phyloP scores from a whole-genome alignment of 352 stramenopile genomes.

The Globisporangium middletonii region DNA sequence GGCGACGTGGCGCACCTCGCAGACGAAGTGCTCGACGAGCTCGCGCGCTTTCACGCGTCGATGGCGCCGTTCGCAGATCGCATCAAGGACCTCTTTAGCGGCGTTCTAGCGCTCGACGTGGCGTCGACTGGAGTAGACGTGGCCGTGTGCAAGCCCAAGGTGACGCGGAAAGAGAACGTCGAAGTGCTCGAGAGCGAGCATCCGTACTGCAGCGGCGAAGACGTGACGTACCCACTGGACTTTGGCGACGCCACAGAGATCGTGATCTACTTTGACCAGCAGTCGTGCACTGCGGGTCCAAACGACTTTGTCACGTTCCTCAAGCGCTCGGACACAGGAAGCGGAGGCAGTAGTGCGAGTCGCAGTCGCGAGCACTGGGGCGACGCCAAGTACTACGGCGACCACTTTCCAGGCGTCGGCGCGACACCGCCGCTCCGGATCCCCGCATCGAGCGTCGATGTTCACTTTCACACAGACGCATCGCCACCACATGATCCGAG shows the following conservation, averaged over 20 bases:
- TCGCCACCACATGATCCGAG: slow-evolving; percentile 22
- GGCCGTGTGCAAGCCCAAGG: slow-evolving; percentile 32
- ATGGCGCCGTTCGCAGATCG: slow-evolving; percentile 25
- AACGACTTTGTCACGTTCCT: slow-evolving; percentile 84
- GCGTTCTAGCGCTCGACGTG: slow-evolving; percentile 20
- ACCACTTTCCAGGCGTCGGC: slow-evolving; percentile 62
- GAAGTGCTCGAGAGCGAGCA: slow-evolving; percentile 78
- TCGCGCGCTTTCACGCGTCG: slow-evolving; percentile 31
- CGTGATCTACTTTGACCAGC: slow-evolving; percentile 75
- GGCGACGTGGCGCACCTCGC: slow-evolving; percentile 38
- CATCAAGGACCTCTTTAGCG: slow-evolving; percentile 22
- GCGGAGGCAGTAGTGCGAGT: slow-evolving; percentile 6
- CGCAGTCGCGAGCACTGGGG: slow-evolving; percentile 42
- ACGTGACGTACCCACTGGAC: slow-evolving; percentile 52
- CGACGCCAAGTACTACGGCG: slow-evolving; percentile 68
- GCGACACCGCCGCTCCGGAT: slow-evolving; percentile 55
- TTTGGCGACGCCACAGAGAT: slow-evolving; percentile 71
- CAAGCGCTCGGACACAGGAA: slow-evolving; percentile 24
- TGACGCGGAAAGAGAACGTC: slow-evolving; percentile 57
- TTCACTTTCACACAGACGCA: slow-evolving; percentile 64
- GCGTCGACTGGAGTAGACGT: not conserved
- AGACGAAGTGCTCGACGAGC: slow-evolving; percentile 29
- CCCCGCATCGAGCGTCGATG: slow-evolving; percentile 48
- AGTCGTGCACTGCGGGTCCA: slow-evolving; percentile 51
- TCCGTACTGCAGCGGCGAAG: slow-evolving; percentile 54